These are phyloP conservation scores for Zangia roseola DNA, from an alignment of 768 basidiomycete genomes.

Conservation along the genomic window DNA sequence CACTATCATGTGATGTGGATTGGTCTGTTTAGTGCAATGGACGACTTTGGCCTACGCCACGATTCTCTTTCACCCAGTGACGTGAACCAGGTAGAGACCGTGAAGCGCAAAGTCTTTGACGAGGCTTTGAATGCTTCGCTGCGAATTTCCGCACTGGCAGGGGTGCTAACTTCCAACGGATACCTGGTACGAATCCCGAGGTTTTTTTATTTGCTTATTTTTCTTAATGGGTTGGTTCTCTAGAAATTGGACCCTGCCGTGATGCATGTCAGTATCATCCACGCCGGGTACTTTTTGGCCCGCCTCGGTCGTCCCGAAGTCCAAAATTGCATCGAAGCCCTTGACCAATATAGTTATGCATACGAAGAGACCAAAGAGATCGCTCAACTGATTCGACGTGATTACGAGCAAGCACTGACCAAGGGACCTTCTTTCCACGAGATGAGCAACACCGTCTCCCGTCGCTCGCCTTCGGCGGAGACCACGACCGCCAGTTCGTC, in stretches of 20 bases:
- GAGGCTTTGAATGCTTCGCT: constrained; percentile 85
- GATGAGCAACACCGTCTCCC: constrained; percentile 38
- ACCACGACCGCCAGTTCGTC: constrained; percentile 7
- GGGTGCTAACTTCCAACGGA: constrained; percentile 82
- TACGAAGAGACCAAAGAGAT: constrained; percentile 85
- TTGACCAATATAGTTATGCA: constrained; percentile 85
- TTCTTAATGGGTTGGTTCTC: constrained; percentile 7
- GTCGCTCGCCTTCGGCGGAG: constrained; percentile 22
- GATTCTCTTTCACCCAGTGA: constrained; percentile 30
- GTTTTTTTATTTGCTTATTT: constrained; percentile 2
- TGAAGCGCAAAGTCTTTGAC: constrained; percentile 69
- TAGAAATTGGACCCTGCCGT: constrained; percentile 84
- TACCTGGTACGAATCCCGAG: constrained; percentile 62
- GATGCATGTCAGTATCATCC: constrained; percentile 84
- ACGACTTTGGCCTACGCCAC: constrained; percentile 83
- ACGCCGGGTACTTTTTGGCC: constrained; percentile 80
- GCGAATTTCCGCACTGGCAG: constrained; percentile 85
- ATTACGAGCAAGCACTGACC: constrained; percentile 42
- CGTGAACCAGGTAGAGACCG: constrained; percentile 62
- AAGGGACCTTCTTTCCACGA: constrained; percentile 41
- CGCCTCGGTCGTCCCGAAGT: constrained; percentile 82
- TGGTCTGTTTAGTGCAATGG: constrained; percentile 74
- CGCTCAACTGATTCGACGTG: constrained; percentile 58
- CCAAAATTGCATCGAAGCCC: constrained; percentile 75
- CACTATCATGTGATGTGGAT: constrained; percentile 95